phyloP scores from a whole-genome alignment of 1,284 basidiomycete species.

The Leccinum glutinopallens region DNA sequence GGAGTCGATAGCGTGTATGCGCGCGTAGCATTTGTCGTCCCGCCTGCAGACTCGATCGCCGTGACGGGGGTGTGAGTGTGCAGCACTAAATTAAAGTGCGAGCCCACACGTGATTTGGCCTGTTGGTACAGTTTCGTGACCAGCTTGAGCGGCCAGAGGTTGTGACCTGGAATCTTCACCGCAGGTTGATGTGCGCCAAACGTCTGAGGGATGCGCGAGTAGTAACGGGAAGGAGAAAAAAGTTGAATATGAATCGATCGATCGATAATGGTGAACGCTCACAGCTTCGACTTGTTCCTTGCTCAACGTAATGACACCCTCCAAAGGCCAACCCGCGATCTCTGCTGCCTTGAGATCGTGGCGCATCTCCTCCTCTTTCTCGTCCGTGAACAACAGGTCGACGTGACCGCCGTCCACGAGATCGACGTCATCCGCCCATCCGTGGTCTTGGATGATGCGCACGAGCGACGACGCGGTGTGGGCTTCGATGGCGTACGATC shows the following conservation, averaged over 20 bases:
- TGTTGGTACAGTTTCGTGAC: constrained; percentile 64
- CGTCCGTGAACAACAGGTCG: constrained; percentile 50
- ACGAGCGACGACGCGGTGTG: constrained; percentile 55
- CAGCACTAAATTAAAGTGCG: constrained; percentile 47
- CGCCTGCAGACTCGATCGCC: constrained; percentile 33
- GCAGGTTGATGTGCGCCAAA: constrained; percentile 60
- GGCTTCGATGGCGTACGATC: constrained; percentile 58
- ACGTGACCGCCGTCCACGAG: constrained; percentile 63
- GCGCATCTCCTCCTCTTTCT: constrained; percentile 41
- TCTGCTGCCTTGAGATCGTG: constrained; percentile 57
- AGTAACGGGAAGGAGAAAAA: background rate
- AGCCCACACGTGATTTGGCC: constrained; percentile 33
- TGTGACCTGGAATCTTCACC: constrained; percentile 54
- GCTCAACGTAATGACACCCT: constrained; percentile 48
- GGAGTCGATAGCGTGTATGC: constrained; percentile 44
- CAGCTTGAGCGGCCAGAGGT: constrained; percentile 78
- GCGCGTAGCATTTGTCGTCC: constrained; percentile 2
- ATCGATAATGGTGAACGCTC: background rate
- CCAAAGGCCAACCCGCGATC: constrained; percentile 52
- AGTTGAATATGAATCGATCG: background rate
- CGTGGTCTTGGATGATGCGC: constrained; percentile 48
- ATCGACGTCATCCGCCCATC: constrained; percentile 56
- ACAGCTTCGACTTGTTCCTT: constrained; percentile 54
- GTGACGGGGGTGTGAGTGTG: constrained; percentile 74
- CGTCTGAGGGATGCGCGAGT: constrained; percentile 38